Conservation (phyloP, 768 basidiomycete genomes). For the Cubamyces lactineus region DNA sequence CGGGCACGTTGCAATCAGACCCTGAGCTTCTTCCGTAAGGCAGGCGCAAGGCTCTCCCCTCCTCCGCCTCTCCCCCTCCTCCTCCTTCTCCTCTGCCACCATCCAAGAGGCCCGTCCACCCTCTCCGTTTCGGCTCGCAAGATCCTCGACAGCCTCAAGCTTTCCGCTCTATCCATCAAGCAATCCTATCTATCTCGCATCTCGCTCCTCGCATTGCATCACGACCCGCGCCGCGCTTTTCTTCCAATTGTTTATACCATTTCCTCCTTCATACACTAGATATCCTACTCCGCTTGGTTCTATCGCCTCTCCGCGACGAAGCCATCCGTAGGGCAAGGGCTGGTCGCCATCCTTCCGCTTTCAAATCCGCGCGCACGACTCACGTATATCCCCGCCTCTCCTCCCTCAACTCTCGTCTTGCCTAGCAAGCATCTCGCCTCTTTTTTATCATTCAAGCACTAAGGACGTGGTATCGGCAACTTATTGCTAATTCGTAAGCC, state of each 20-base stretch:
- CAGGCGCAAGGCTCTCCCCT: slow-evolving; percentile 55
- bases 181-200: slow-evolving; percentile 41
- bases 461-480: slow-evolving; percentile 44
- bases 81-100: slow-evolving; percentile 37
- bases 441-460: slow-evolving; percentile 42
- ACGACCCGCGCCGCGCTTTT: slow-evolving; percentile 59
- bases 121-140: slow-evolving; percentile 3
- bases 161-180: slow-evolving; percentile 9
- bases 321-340: slow-evolving; percentile 20
- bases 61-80: slow-evolving; percentile 59
- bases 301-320: slow-evolving; percentile 18
- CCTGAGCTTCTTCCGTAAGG: slow-evolving; percentile 48
- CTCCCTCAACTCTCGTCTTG: slow-evolving; percentile 20
- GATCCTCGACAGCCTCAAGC: slow-evolving; percentile 28
- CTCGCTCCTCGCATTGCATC: slow-evolving; percentile 40
- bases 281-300: slow-evolving; percentile 29
- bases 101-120: slow-evolving; percentile 13
- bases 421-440: slow-evolving; percentile 22
- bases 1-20: slow-evolving; percentile 86
- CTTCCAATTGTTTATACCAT: slow-evolving; percentile 56
- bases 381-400: slow-evolving; percentile 26
- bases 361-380: slow-evolving; percentile 39
- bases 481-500: slow-evolving; percentile 57
- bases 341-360: slow-evolving; percentile 38
- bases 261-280: slow-evolving; percentile 26